Conservation (phyloP, 2,329 filamentous ascomycete genomes). For the Pseudocercospora vitis region DNA sequence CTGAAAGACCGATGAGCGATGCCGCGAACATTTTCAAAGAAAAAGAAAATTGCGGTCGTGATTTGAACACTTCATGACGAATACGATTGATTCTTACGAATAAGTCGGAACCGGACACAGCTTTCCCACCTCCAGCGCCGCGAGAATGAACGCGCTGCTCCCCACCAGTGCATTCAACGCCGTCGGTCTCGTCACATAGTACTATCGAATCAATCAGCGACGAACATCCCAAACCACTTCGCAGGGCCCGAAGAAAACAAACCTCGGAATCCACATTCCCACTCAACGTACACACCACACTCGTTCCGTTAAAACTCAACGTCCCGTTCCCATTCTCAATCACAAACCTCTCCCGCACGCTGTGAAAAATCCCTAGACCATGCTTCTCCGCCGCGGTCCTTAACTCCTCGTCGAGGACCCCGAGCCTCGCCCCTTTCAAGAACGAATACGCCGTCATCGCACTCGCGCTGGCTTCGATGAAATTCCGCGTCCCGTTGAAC, state of each 20-base stretch:
- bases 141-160: slow-evolving; percentile 44
- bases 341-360: slow-evolving; percentile 47
- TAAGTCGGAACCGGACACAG: no score
- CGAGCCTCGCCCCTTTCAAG: slow-evolving; percentile 48
- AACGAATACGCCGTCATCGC: slow-evolving; percentile 59
- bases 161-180: slow-evolving; percentile 43
- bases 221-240: no score
- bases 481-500: slow-evolving; percentile 50
- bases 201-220: slow-evolving; percentile 33
- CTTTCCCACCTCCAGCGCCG: slow-evolving; percentile 38
- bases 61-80: no score
- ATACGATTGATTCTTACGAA: no score
- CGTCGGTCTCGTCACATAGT: slow-evolving; percentile 46
- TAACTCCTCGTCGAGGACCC: slow-evolving; percentile 38
- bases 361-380: slow-evolving; percentile 54
- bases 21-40: no score
- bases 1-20: no score
- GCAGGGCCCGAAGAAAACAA: no score
- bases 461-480: slow-evolving; percentile 60
- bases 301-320: slow-evolving; percentile 42
- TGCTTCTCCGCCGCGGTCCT: slow-evolving; percentile 29
- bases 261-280: slow-evolving; percentile 52
- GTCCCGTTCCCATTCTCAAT: slow-evolving; percentile 49
- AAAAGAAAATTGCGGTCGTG: no score
- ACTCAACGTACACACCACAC: slow-evolving; percentile 54